phyloP scores from a whole-genome alignment of 345 rosid species.

The Euphorbia peplus region DNA sequence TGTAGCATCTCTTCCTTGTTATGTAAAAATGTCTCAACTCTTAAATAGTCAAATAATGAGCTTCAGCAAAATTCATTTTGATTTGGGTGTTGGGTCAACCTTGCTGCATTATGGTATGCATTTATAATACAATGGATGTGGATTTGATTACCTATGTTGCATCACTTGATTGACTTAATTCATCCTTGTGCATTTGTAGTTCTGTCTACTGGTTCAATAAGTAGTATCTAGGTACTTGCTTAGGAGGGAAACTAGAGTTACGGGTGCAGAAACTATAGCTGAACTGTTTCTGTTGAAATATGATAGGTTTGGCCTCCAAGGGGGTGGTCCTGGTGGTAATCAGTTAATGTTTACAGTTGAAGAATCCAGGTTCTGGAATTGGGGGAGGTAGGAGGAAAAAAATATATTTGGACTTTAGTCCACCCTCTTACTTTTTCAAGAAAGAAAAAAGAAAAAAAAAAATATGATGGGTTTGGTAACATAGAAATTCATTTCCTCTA shows the following conservation, averaged over 20 bases:
- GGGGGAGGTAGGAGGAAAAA: too few species aligned
- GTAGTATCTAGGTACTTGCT: background rate
- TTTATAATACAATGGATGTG: too few species aligned
- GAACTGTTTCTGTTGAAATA: background rate
- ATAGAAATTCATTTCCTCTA: background rate
- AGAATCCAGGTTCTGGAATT: too few species aligned
- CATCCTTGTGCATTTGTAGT: background rate
- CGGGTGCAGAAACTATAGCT: background rate
- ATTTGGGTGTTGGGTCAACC: too few species aligned
- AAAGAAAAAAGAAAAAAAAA: too few species aligned
- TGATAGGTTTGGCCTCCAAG: background rate
- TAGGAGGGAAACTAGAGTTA: background rate
- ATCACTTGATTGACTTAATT: background rate
- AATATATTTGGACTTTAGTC: too few species aligned
- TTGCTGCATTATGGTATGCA: too few species aligned
- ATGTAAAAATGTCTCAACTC: background rate
- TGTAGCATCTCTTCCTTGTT: background rate
- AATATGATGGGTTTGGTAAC: too few species aligned
- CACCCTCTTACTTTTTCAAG: too few species aligned
- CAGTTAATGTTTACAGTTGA: too few species aligned
- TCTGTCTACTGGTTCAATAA: background rate
- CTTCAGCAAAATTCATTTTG: background rate
- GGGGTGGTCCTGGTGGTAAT: too few species aligned
- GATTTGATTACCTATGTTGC: background rate
- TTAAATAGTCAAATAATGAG: background rate